phyloP scores from a whole-genome alignment of 2,329 filamentous ascomycete genomes.

The Westerdykella sp. region DNA sequence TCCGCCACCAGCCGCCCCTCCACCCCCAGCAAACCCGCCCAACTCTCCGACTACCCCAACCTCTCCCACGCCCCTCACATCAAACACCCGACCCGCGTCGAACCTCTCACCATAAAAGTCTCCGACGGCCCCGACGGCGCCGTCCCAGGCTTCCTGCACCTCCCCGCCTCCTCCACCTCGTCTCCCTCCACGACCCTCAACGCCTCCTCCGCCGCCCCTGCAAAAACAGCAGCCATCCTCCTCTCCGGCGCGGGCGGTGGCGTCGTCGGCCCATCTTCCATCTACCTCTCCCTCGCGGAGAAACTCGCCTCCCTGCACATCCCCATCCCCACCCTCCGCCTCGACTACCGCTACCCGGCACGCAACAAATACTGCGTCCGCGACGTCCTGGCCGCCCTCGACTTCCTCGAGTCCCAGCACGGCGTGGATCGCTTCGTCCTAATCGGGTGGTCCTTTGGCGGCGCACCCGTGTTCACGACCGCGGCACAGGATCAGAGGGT shows the following conservation, averaged over 20 bases:
- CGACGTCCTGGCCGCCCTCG: constrained; percentile 36
- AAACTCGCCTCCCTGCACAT: constrained; percentile 37
- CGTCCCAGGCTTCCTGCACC: constrained; percentile 14
- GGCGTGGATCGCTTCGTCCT: constrained; percentile 34
- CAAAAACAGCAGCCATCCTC: constrained; percentile 38
- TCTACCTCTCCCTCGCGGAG: constrained; percentile 38
- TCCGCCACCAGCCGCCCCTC: background rate
- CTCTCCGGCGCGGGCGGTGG: constrained; percentile 37
- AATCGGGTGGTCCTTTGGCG: constrained; percentile 42
- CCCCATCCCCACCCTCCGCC: constrained; percentile 36
- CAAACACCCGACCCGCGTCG: constrained; percentile 4
- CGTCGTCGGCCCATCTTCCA: constrained; percentile 38
- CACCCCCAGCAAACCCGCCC: constrained; percentile 2
- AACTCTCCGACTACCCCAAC: constrained; percentile 8
- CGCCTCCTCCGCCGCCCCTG: no score
- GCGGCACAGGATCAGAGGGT: constrained; percentile 29
- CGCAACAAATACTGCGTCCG: constrained; percentile 31
- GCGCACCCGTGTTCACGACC: constrained; percentile 38
- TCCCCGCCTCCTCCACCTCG: constrained; percentile 3
- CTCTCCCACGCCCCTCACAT: constrained; percentile 7
- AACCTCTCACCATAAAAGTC: constrained; percentile 11
- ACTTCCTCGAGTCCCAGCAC: constrained; percentile 29
- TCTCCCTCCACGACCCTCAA: constrained; percentile 6
- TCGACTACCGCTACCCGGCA: constrained; percentile 39
- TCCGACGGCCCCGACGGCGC: constrained; percentile 9